Percentiles rank a stretch among this genome's conserved stretches.
Evolutionary conservation across 2,329 filamentous ascomycete species (phyloP).

Genomic region (Alternaria tenuissima): DNA sequence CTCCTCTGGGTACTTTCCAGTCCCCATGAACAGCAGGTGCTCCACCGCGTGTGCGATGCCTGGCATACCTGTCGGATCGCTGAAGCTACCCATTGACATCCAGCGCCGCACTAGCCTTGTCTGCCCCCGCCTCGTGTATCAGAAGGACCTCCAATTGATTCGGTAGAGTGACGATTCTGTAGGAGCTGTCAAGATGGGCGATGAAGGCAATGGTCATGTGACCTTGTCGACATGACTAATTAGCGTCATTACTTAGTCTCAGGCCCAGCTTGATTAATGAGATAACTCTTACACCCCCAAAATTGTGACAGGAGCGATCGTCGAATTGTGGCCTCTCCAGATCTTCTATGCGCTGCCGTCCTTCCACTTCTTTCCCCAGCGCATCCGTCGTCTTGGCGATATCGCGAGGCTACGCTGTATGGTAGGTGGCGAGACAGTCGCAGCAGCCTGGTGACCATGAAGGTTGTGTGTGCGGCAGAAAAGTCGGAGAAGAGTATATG

Average conservation of each 20-base stretch:
- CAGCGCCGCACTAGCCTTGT: slow-evolving; percentile 94
- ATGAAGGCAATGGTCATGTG: too few species aligned
- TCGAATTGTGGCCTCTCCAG: slow-evolving; percentile 81
- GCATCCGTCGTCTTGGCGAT: slow-evolving; percentile 37
- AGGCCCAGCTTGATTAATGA: too few species aligned
- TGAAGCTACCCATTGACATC: slow-evolving; percentile 98
- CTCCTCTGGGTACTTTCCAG: slow-evolving; percentile 83
- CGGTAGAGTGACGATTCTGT: slow-evolving; percentile 82
- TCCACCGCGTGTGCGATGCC: slow-evolving; percentile 97
- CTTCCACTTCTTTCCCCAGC: slow-evolving; percentile 33
- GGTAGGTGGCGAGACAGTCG: slow-evolving; percentile 15
- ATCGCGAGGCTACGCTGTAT: slow-evolving; percentile 19
- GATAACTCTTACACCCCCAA: too few species aligned
- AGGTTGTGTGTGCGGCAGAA: slow-evolving; percentile 29
- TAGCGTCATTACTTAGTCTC: too few species aligned
- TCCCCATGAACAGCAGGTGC: slow-evolving; percentile 98
- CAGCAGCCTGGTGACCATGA: slow-evolving; percentile 16
- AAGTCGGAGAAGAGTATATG: too few species aligned
- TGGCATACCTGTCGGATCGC: slow-evolving; percentile 87
- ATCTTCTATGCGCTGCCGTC: too few species aligned
- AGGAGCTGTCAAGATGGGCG: too few species aligned
- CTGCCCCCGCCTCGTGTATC: slow-evolving; percentile 92
- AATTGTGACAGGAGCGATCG: too few species aligned
- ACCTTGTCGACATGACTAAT: too few species aligned
- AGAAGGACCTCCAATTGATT: slow-evolving; percentile 92